Base-by-base conservation (phyloP, 2,329 filamentous ascomycete genomes). In the Rhexocercosporidium sp. region DNA sequence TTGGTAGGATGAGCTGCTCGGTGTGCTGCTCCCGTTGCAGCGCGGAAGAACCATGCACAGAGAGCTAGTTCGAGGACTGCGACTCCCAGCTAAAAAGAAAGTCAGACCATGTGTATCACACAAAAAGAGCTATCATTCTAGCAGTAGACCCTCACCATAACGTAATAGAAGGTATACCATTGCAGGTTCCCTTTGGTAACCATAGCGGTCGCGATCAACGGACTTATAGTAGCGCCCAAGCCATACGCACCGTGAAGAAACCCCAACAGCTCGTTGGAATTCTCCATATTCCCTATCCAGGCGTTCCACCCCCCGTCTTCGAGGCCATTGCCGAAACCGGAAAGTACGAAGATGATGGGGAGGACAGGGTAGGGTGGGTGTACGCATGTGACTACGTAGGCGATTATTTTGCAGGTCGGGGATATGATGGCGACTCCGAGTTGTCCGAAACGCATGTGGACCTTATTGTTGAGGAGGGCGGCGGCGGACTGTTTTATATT, bases 151-250 rank as follows among this genome's bases (percentile, higher is more conserved):
- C 83, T 70, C 73, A 91, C 87, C 88, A 94, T 91, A 65, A 93
- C 79, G 75, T 93, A 93, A 78, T 92, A 94, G 78, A 90, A 94
- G 20, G 81, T 82, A 72, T 89, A 93, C 92, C 92, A 96, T 0
- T 82, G 81, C 60, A 90, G 75, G 3, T 80, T 73, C 0, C 80
- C 87, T 68, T 86, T 87, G 0, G 89, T 88, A 53, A 94, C 86
- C 85, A 94, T 89, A 6, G 86, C 85, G 0, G 92, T 93, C 1
- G 91, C 91, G 66, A 93, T 83, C 7, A 94, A 78, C 0, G 92
- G 92, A 3, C 85, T 83, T 12, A 93, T 80, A 0, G 90, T 89
- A 0, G 89, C 92, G 0, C 92, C 92, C 0, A 92, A 74, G 0
- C 90, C 90, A 74, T 93, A 95, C 39, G 86, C 86, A 0, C 86